Conservation (phyloP, 106 monocot genomes). For the Allium sativum region DNA sequence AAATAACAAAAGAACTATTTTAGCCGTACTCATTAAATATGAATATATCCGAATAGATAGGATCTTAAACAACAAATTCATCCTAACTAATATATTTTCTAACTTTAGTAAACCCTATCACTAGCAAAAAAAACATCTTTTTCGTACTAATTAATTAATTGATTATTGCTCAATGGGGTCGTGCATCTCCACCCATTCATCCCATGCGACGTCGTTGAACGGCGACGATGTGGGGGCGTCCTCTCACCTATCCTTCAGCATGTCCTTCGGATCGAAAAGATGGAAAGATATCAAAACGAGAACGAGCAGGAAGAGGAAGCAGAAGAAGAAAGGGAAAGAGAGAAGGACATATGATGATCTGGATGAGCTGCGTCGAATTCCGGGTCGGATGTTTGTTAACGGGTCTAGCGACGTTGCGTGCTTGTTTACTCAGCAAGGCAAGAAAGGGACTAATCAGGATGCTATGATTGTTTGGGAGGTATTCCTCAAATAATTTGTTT, state of each 20-base stretch:
- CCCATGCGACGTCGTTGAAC: background rate
- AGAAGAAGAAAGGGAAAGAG: slow-evolving; percentile 2
- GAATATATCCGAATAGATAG: background rate
- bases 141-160: background rate
- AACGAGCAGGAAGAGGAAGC: slow-evolving; percentile 2
- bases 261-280: slow-evolving; percentile 6
- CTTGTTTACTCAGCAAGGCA: slow-evolving; percentile 56
- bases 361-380: slow-evolving; percentile 25
- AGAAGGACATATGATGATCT: background rate
- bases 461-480: slow-evolving; percentile 53
- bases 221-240: background rate
- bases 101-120: background rate
- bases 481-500: background rate
- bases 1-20: too few relatives aligned
- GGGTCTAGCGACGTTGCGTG: slow-evolving; percentile 34
- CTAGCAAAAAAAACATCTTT: background rate
- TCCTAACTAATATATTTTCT: background rate
- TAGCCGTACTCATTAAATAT: too few relatives aligned
- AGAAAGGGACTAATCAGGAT: slow-evolving; percentile 40
- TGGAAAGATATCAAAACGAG: slow-evolving; percentile 12
- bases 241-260: background rate
- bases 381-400: slow-evolving; percentile 34
- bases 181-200: slow-evolving; percentile 15
- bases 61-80: background rate
- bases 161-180: slow-evolving; percentile 8